Evolutionary conservation across 805 yeast genomes (phyloP).

Genomic region (Barnettozyma sucrosica): DNA sequence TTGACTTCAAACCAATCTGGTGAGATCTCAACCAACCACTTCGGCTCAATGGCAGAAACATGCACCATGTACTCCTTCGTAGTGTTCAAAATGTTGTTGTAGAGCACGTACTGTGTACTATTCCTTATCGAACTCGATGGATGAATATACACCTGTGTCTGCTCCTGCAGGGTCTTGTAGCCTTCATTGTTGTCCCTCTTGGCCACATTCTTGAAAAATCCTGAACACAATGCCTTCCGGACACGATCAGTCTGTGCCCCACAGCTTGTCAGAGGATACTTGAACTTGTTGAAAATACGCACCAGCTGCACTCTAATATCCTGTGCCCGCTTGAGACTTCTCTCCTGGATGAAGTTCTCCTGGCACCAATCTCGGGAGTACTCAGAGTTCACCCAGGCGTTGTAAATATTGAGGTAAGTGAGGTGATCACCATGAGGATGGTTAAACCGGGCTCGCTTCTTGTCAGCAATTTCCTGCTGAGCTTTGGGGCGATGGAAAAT

Average conservation of each 20-base stretch:
- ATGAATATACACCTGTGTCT: slow-evolving; percentile 72
- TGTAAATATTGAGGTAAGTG: slow-evolving; percentile 73
- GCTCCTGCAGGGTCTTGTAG: slow-evolving; percentile 63
- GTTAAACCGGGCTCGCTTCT: slow-evolving; percentile 65
- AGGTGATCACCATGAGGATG: slow-evolving; percentile 79
- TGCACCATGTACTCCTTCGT: slow-evolving; percentile 90
- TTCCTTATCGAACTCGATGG: slow-evolving; percentile 76
- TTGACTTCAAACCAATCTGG: slow-evolving; percentile 11
- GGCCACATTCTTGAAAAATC: slow-evolving; percentile 62
- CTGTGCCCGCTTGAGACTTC: slow-evolving; percentile 68
- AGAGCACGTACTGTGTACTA: slow-evolving; percentile 72
- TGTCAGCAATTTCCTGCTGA: slow-evolving; percentile 69
- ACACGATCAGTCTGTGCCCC: slow-evolving; percentile 51
- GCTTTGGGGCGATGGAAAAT: slow-evolving; percentile 79
- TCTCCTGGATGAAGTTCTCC: slow-evolving; percentile 74
- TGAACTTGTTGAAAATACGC: slow-evolving; percentile 46
- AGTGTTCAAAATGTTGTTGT: slow-evolving; percentile 77
- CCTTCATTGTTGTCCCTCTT: slow-evolving; percentile 69
- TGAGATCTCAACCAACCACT: slow-evolving; percentile 46
- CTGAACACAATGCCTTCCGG: slow-evolving; percentile 58
- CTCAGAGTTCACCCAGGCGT: slow-evolving; percentile 62
- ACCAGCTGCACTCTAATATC: slow-evolving; percentile 74
- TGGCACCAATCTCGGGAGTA: slow-evolving; percentile 68
- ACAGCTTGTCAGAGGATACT: slow-evolving; percentile 42
- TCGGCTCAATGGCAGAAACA: slow-evolving; percentile 73